Base-by-base conservation (phyloP, 2,329 filamentous ascomycete species). In the Alternaria sp. region DNA sequence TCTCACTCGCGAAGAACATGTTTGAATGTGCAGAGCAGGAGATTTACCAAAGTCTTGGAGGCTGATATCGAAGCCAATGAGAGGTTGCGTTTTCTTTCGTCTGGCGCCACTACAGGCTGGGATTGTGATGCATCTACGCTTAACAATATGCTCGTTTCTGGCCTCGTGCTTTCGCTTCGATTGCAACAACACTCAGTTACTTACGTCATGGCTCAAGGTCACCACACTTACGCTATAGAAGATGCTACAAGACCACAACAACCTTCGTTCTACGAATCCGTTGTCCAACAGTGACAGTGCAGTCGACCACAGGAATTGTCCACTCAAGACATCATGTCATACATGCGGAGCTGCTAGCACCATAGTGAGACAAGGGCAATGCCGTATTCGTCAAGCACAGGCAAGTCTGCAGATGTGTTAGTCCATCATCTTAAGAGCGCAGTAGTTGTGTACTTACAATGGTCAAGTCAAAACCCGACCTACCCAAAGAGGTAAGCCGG, bases 401-500 rank as follows among this genome's bases (percentile, higher is more conserved):
- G 46, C 46, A 18, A 7, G 8, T 43, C 53, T 60, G 38, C 12
- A 20, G 18, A 14, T 9, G 4, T 25, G 32, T 60, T 38, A 60
- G 46, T 40, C 44, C 7, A 22, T 6, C 12, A 6, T 20, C 5
- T 41, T 64, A 62, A 63, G 9, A 25, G 10, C 9, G 9, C 20
- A 40, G 5, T 18, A 8, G 27, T 22, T n/a, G 18, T 20, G 30
- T 36, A 58, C 68, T 69, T 68, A 71, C 68, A 52, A 43, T 56
- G 28, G n/a, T 57, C 32, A 43, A 55, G 41, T 51, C 36, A 58
- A 55, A 52, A 38, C 57, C 67, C 67, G 67, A 50, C 67, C 59
- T 64, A 59, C 59, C 58, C 59, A 4, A 12, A 25, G 20, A 56
- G 46, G 57, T 63, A 69, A 60, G 53, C 64, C 67, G 65, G 68